Evolutionary conservation across 352 stramenopile genomes (phyloP).

Genomic region (Phytophthora cryptogea): DNA sequence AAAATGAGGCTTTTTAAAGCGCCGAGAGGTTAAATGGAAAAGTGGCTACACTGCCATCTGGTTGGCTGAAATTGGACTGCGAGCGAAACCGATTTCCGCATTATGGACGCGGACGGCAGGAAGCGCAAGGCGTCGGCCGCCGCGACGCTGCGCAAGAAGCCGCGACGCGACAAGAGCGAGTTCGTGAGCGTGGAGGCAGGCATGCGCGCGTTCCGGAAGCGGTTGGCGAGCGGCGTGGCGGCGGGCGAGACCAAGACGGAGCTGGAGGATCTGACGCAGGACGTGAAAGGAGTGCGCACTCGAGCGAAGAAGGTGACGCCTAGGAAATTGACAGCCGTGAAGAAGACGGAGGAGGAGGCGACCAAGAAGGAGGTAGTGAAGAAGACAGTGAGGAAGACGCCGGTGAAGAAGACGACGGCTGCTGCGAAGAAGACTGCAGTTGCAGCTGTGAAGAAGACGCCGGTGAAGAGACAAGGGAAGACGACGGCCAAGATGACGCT

Average conservation of each 20-base stretch:
- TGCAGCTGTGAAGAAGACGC: slow-evolving; percentile 2
- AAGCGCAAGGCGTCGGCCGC: slow-evolving; percentile 32
- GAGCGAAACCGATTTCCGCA: too few relatives aligned
- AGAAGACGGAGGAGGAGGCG: background rate
- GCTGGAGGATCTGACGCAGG: slow-evolving; percentile 22
- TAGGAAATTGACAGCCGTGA: slow-evolving; percentile 5
- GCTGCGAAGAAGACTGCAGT: slow-evolving; percentile 11
- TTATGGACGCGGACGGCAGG: slow-evolving; percentile 30
- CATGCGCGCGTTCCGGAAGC: slow-evolving; percentile 71
- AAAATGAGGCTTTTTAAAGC: background rate
- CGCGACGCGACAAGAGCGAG: slow-evolving; percentile 57
- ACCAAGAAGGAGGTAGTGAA: background rate
- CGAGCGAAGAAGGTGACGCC: background rate
- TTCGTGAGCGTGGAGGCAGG: slow-evolving; percentile 77
- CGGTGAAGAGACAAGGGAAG: slow-evolving; percentile 2
- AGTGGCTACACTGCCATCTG: background rate
- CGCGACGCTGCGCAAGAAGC: slow-evolving; percentile 32
- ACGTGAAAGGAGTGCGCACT: slow-evolving; percentile 11
- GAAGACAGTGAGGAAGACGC: slow-evolving; percentile 3
- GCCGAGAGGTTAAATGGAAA: too few relatives aligned
- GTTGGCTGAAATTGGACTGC: slow-evolving; percentile 1
- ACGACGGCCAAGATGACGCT: slow-evolving; percentile 34
- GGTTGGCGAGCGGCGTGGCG: slow-evolving; percentile 27
- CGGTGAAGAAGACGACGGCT: background rate
- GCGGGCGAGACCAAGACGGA: background rate